Conservation (phyloP, 257 asterid genomes). For the Solanum chmielewskii region DNA sequence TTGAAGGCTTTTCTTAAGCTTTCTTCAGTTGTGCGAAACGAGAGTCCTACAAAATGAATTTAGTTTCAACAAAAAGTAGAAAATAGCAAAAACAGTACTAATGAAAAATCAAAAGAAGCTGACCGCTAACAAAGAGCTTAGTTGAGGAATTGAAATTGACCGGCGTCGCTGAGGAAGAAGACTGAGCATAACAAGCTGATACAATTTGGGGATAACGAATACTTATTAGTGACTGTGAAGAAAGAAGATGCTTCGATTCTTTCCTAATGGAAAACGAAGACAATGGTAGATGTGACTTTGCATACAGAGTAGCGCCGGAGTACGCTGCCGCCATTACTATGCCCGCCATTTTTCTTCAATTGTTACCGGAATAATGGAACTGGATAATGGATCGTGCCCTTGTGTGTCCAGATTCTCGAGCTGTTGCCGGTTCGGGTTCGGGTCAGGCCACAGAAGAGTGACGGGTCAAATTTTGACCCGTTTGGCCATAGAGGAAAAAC, state of each 20-base stretch:
- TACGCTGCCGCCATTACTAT: not conserved
- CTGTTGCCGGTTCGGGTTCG: not conserved
- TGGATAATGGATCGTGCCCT: not conserved
- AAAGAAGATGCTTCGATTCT: not conserved
- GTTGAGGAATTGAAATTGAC: slow-evolving; percentile 7
- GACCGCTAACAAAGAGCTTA: slow-evolving; percentile 31
- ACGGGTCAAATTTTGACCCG: not conserved
- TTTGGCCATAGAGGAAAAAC: too few relatives aligned
- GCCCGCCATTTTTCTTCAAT: not conserved
- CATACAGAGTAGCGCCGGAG: not conserved
- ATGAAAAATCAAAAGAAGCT: not conserved
- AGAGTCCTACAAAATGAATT: slow-evolving; percentile 42
- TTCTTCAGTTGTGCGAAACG: slow-evolving; percentile 73
- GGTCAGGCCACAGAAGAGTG: not conserved
- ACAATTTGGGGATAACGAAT: not conserved
- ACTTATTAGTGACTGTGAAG: not conserved
- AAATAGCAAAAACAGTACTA: not conserved
- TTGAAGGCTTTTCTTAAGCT: slow-evolving; percentile 55
- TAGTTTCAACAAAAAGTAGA: not conserved
- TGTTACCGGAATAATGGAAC: not conserved
- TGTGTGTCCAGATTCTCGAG: not conserved
- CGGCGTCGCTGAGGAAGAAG: not conserved
- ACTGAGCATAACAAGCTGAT: slow-evolving; percentile 3
- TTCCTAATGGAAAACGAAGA: not conserved
- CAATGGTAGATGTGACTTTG: not conserved